These are phyloP conservation scores for Carpinus viminea DNA, from an alignment of 306 rosid species.

Conservation along the genomic window DNA sequence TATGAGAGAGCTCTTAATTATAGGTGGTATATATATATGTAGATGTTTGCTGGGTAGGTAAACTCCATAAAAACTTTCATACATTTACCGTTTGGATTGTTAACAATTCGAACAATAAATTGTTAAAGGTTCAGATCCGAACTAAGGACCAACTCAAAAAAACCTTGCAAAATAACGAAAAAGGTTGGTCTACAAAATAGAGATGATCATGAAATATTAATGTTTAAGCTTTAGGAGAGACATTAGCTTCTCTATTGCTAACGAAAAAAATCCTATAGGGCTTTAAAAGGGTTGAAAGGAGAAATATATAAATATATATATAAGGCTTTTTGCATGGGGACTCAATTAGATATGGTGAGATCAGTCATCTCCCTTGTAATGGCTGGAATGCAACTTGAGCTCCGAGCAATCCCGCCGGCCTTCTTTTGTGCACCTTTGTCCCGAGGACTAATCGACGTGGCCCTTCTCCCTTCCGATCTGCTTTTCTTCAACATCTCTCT, in stretches of 20 bases:
- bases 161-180: neutral
- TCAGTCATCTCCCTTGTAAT: constrained; percentile 66
- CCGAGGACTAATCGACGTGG: constrained; percentile 78
- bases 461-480: constrained; percentile 65
- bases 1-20: neutral
- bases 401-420: constrained; percentile 62
- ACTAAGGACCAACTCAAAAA: neutral
- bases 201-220: neutral
- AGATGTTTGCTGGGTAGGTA: no score
- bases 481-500: constrained; percentile 84
- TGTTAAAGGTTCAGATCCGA: neutral
- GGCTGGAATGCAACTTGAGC: constrained; percentile 89
- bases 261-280: neutral
- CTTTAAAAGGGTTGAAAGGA: neutral
- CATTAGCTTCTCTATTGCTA: neutral
- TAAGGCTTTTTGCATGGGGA: neutral
- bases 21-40: no score
- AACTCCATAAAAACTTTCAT: no score
- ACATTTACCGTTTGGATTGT: no score
- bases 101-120: neutral
- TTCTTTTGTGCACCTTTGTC: constrained; percentile 57
- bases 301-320: neutral
- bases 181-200: neutral
- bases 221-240: neutral
- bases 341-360: constrained; percentile 44